phyloP scores from a whole-genome alignment of 768 basidiomycete genomes.

The Trametes cubensis region DNA sequence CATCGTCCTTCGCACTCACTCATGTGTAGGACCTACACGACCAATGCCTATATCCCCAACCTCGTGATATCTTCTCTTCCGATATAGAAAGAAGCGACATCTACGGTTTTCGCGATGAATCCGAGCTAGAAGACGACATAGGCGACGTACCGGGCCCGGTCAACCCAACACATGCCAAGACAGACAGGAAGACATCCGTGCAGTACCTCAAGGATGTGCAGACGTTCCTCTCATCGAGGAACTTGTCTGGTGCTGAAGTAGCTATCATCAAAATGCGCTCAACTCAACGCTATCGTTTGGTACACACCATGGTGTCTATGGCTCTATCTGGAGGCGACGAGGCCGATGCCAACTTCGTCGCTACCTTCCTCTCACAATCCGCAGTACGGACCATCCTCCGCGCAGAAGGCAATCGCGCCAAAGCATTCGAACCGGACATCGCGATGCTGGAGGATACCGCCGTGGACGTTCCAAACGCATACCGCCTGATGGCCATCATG shows the following conservation, averaged over 20 bases:
- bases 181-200: neutral
- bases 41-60: conserved; percentile 23
- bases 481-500: conserved; percentile 44
- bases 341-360: conserved; percentile 44
- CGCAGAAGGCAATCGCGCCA: conserved; percentile 36
- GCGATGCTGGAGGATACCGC: conserved; percentile 47
- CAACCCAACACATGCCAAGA: neutral
- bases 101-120: conserved; percentile 26
- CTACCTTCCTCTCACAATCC: conserved; percentile 40
- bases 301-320: conserved; percentile 41
- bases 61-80: conserved; percentile 32
- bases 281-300: conserved; percentile 34
- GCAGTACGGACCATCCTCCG: conserved; percentile 35
- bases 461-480: conserved; percentile 52
- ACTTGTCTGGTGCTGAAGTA: too few species aligned
- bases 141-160: neutral
- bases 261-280: neutral
- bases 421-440: conserved; percentile 39
- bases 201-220: conserved; percentile 8
- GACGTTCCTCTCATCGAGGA: conserved; percentile 36
- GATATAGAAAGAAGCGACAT: conserved; percentile 25
- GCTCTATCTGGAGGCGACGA: conserved; percentile 46
- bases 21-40: conserved; percentile 28
- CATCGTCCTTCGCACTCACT: neutral
- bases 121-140: conserved; percentile 12